These are phyloP conservation scores for Termitomyces sp. DNA, from an alignment of 768 basidiomycete species.

Conservation along the genomic window DNA sequence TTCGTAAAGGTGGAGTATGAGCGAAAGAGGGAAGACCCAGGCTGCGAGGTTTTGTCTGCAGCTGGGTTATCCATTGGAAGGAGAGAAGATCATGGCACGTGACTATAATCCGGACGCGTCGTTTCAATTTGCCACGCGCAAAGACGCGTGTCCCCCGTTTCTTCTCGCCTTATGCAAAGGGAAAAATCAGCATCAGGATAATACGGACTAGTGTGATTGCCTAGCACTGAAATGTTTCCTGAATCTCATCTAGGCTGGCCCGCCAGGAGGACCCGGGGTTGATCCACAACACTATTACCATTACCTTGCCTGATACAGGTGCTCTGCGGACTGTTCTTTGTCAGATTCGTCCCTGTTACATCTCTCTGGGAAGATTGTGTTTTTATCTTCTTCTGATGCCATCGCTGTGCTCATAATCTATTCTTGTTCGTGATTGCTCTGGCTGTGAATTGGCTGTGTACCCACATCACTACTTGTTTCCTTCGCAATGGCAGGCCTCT, in stretches of 20 bases:
- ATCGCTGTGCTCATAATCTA: neutral
- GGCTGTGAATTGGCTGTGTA: neutral
- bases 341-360: neutral
- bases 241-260: neutral
- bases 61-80: neutral
- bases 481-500: neutral
- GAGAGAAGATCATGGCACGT: neutral
- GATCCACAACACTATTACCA: neutral
- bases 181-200: neutral
- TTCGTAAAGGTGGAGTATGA: slow-evolving; percentile 56
- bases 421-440: neutral
- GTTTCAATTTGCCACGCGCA: neutral
- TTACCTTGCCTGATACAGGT: neutral
- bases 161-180: neutral
- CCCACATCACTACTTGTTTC: neutral
- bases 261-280: neutral
- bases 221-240: neutral
- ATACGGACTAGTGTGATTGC: neutral
- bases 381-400: neutral
- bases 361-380: neutral
- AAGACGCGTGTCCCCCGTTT: neutral
- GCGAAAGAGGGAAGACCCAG: neutral
- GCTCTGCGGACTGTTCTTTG: neutral
- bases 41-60: neutral
- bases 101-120: neutral